Percentiles rank a stretch among this genome's conserved stretches.
These are phyloP conservation scores for Puccinia polysora DNA, from an alignment of 1,284 basidiomycete genomes.

Conservation along the genomic window DNA sequence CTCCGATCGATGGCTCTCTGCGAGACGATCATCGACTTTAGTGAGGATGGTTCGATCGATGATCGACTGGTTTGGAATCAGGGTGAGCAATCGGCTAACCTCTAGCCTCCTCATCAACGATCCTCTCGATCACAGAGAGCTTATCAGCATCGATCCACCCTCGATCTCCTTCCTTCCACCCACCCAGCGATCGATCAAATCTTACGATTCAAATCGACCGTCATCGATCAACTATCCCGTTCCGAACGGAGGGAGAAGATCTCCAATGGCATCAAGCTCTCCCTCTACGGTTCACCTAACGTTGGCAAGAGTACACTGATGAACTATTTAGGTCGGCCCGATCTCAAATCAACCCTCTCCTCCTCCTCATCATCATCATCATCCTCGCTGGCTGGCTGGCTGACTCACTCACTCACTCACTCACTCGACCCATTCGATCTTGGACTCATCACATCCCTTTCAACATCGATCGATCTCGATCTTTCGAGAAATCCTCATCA, in stretches of 20 bases:
- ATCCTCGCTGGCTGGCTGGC: too few species aligned
- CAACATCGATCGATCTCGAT: too few species aligned
- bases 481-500: background rate
- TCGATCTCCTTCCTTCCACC: background rate
- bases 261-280: conserved; percentile 71
- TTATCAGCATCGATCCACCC: background rate
- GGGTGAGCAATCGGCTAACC: conserved; percentile 55
- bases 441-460: conserved; percentile 7
- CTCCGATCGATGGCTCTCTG: conserved; percentile 68
- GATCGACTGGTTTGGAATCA: conserved; percentile 63
- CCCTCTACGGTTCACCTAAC: conserved; percentile 84
- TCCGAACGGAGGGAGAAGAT: conserved; percentile 72
- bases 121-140: background rate
- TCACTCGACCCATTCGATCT: background rate
- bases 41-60: conserved; percentile 79
- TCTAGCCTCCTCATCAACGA: too few species aligned
- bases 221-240: conserved; percentile 61
- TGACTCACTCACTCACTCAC: background rate
- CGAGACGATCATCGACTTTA: conserved; percentile 85
- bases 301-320: conserved; percentile 79
- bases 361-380: background rate
- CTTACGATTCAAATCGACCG: conserved; percentile 50
- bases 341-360: background rate
- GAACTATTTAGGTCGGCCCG: conserved; percentile 72
- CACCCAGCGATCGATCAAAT: conserved; percentile 12